Percentiles rank a stretch among this genome's conserved stretches.
Evolutionary conservation across 306 rosid genomes (phyloP).

Genomic region (Quercus engelmannii): DNA sequence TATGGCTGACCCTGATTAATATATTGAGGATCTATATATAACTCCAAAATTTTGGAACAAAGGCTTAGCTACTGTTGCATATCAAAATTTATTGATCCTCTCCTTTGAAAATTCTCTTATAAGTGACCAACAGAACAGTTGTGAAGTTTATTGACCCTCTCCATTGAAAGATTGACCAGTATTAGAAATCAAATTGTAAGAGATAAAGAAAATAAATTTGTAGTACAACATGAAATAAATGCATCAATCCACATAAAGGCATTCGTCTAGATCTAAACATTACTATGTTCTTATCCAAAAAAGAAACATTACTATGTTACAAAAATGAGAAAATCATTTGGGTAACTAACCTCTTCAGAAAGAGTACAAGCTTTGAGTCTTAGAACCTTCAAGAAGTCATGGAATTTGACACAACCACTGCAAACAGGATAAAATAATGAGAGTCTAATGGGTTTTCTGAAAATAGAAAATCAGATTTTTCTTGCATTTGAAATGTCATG

Average conservation of each 20-base stretch:
- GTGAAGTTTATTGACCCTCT: background rate
- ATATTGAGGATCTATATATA: too few species aligned
- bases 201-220: background rate
- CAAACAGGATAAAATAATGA: conserved; percentile 23
- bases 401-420: conserved; percentile 78
- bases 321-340: background rate
- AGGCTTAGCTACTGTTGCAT: too few species aligned
- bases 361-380: conserved; percentile 62
- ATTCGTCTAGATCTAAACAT: background rate
- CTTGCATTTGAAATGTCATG: background rate
- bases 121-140: background rate
- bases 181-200: background rate
- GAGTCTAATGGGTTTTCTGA: background rate
- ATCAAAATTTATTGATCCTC: too few species aligned
- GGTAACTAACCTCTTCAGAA: conserved; percentile 69
- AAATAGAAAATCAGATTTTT: background rate
- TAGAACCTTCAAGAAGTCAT: conserved; percentile 65
- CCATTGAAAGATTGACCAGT: background rate
- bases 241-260: background rate
- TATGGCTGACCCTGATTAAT: too few species aligned
- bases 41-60: too few species aligned
- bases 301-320: background rate
- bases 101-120: too few species aligned
- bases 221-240: background rate
- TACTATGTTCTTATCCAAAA: background rate